These are phyloP conservation scores for Xerocomellus dryophilus DNA, from an alignment of 768 basidiomycete genomes.

Conservation along the genomic window DNA sequence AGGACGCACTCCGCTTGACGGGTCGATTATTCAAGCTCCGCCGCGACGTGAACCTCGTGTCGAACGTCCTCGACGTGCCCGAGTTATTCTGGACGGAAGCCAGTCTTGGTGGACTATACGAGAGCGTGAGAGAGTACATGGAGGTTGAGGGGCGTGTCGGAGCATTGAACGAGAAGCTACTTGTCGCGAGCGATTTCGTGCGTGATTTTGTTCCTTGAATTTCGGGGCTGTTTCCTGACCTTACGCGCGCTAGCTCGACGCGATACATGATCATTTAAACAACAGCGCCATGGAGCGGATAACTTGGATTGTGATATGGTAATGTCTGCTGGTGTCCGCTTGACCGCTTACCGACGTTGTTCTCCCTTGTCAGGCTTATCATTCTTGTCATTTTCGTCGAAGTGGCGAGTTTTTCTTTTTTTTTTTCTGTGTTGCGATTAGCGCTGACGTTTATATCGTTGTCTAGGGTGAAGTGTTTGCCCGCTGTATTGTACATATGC, in stretches of 20 bases:
- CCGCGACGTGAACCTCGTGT: slow-evolving; percentile 86
- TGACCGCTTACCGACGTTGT: slow-evolving; percentile 33
- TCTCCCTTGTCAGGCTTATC: slow-evolving; percentile 63
- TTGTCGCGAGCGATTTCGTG: slow-evolving; percentile 85
- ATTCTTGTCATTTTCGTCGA: slow-evolving; percentile 88
- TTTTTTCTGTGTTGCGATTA: no score
- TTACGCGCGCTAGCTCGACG: slow-evolving; percentile 60
- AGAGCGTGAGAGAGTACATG: slow-evolving; percentile 92
- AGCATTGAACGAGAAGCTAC: slow-evolving; percentile 84
- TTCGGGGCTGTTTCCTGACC: background rate
- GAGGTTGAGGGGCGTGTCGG: slow-evolving; percentile 83
- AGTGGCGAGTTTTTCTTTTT: slow-evolving; percentile 45
- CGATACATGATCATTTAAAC: slow-evolving; percentile 92
- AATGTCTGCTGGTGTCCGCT: slow-evolving; percentile 39
- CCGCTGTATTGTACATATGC: slow-evolving; percentile 60
- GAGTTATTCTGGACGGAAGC: slow-evolving; percentile 96
- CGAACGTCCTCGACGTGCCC: slow-evolving; percentile 90
- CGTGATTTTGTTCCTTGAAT: slow-evolving; percentile 29
- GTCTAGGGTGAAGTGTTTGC: slow-evolving; percentile 77
- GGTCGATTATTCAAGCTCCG: slow-evolving; percentile 84
- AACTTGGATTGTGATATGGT: slow-evolving; percentile 77
- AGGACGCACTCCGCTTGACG: slow-evolving; percentile 83
- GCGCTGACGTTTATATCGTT: background rate
- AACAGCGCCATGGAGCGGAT: slow-evolving; percentile 87
- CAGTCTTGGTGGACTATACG: slow-evolving; percentile 83